Evolutionary conservation across 345 rosid species (phyloP).

Genomic region (Populus tremula): DNA sequence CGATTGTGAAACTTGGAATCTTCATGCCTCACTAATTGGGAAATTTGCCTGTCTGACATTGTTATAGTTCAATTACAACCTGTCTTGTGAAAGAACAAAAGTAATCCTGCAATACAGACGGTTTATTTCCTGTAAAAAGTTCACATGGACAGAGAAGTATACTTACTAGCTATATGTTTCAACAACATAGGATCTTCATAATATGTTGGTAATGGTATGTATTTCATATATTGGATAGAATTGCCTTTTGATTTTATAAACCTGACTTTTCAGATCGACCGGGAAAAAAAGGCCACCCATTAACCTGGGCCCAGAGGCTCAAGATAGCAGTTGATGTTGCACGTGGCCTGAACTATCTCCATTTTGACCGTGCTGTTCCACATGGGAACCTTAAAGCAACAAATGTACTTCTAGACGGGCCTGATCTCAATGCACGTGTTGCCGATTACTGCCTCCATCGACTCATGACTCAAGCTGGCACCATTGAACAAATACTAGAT

Average conservation of each 20-base stretch:
- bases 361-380: slow-evolving; percentile 93
- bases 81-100: not conserved
- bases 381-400: slow-evolving; percentile 95
- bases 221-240: not conserved
- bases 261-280: slow-evolving; percentile 67
- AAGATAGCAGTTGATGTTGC: slow-evolving; percentile 94
- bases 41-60: not conserved
- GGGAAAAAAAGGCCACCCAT: slow-evolving; percentile 81
- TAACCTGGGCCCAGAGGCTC: slow-evolving; percentile 79
- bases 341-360: slow-evolving; percentile 97
- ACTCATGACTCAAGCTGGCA: slow-evolving; percentile 94
- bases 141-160: not conserved
- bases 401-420: slow-evolving; percentile 75
- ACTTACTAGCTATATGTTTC: not conserved
- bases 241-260: slow-evolving; percentile 13
- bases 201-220: not conserved
- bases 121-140: not conserved
- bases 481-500: slow-evolving; percentile 85
- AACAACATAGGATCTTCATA: not conserved
- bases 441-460: slow-evolving; percentile 96
- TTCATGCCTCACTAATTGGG: not conserved
- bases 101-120: not conserved
- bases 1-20: not conserved
- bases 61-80: not conserved
- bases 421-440: slow-evolving; percentile 92